Percentiles rank a stretch among this genome's conserved stretches.
Evolutionary conservation across 164 flowering plant genomes (phyloP).

Genomic region (Buxus sempervirens): DNA sequence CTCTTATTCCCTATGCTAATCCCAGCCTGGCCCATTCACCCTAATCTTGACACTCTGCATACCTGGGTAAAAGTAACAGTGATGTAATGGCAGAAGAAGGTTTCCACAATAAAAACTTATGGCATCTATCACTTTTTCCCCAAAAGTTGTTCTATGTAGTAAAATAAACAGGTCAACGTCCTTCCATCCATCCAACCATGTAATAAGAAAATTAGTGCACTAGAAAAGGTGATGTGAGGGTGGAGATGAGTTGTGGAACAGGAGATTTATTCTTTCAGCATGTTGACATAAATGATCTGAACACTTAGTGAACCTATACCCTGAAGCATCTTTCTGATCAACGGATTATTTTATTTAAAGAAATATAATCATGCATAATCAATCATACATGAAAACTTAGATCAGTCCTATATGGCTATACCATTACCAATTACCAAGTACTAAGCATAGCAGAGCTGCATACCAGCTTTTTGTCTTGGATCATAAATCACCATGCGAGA

Average conservation of each 20-base stretch:
- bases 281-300: too few relatives aligned
- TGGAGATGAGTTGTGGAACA: neutral
- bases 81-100: too few relatives aligned
- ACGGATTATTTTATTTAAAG: neutral
- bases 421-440: neutral
- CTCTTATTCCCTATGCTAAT: too few relatives aligned
- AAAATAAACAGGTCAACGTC: too few relatives aligned
- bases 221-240: neutral
- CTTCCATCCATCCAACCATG: too few relatives aligned
- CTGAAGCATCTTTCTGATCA: neutral
- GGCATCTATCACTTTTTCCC: too few relatives aligned
- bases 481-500: constrained; percentile 72
- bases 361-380: neutral
- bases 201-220: neutral
- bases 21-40: too few relatives aligned
- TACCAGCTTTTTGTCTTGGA: constrained; percentile 76
- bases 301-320: neutral
- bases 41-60: too few relatives aligned
- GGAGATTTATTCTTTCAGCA: too few relatives aligned
- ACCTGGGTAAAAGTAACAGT: too few relatives aligned
- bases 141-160: too few relatives aligned
- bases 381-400: neutral
- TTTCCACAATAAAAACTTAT: too few relatives aligned
- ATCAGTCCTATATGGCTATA: neutral
- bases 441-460: neutral